phyloP scores from a whole-genome alignment of 371 early-diverging fungal genomes.

The Nematocida displodere region DNA sequence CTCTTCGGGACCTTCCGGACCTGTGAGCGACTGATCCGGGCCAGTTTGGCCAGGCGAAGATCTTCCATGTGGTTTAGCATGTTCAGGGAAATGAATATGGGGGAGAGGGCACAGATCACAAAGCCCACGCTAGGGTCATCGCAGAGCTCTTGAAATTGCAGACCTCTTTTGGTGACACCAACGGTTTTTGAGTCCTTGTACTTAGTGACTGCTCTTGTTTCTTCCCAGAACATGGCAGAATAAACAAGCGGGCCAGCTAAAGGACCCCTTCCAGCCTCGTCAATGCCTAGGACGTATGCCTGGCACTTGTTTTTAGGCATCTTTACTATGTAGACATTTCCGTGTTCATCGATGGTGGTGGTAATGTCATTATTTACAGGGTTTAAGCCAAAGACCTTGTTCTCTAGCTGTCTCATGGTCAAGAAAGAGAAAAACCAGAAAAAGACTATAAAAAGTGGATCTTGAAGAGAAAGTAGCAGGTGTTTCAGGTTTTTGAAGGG shows the following conservation, averaged over 20 bases:
- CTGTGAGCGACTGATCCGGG: neutral
- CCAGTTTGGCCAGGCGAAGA: neutral
- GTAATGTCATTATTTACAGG: neutral
- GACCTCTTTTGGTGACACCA: slow-evolving; percentile 68
- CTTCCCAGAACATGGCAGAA: slow-evolving; percentile 41
- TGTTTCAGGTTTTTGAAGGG: too few species aligned
- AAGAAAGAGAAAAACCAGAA: too few species aligned
- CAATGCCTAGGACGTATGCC: slow-evolving; percentile 73
- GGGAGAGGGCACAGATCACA: slow-evolving; percentile 51
- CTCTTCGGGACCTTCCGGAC: neutral
- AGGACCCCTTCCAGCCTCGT: slow-evolving; percentile 97
- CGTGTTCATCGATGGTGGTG: slow-evolving; percentile 17
- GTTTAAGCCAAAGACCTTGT: neutral
- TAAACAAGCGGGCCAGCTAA: slow-evolving; percentile 72
- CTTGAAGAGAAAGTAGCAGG: too few species aligned
- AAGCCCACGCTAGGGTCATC: slow-evolving; percentile 70
- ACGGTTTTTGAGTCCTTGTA: slow-evolving; percentile 65
- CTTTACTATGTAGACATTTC: slow-evolving; percentile 23
- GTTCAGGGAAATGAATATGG: slow-evolving; percentile 54
- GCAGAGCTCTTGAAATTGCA: slow-evolving; percentile 69
- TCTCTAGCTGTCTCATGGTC: too few species aligned
- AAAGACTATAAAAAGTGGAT: too few species aligned
- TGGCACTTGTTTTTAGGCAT: slow-evolving; percentile 7
- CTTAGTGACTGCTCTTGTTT: slow-evolving; percentile 1
- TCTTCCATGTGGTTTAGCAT: slow-evolving; percentile 50